Evolutionary conservation across 2,329 filamentous ascomycete species (phyloP).

Genomic region (Botryotinia convoluta): DNA sequence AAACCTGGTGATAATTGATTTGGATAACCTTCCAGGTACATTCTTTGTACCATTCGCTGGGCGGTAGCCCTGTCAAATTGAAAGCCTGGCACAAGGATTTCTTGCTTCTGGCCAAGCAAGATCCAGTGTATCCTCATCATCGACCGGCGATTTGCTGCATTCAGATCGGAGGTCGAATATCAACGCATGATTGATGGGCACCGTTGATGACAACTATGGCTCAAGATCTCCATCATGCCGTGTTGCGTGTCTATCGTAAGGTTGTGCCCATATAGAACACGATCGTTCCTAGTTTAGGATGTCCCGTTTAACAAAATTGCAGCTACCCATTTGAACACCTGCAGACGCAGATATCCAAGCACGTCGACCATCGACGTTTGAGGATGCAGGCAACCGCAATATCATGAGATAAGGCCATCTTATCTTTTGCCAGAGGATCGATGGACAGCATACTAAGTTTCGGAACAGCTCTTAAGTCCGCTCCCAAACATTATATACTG

Average conservation of each 20-base stretch:
- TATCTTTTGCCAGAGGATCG: background rate
- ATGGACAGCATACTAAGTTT: background rate
- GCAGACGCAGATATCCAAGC: slow-evolving; percentile 14
- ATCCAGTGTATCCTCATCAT: slow-evolving; percentile 6
- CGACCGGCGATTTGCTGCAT: background rate
- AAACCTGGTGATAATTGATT: background rate
- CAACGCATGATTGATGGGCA: slow-evolving; percentile 6
- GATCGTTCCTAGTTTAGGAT: slow-evolving; percentile 1
- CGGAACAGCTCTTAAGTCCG: background rate
- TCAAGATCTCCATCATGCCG: background rate
- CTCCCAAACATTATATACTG: slow-evolving; percentile 10
- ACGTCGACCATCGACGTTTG: background rate
- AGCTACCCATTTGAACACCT: slow-evolving; percentile 1
- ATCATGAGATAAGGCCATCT: background rate
- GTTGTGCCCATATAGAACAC: background rate
- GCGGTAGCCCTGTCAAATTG: background rate
- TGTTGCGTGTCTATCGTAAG: background rate
- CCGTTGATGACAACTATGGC: background rate
- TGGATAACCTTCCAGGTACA: background rate
- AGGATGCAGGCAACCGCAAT: slow-evolving; percentile 10
- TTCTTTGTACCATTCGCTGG: background rate
- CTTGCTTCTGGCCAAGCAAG: background rate
- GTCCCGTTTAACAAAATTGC: background rate
- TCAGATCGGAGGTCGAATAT: background rate
- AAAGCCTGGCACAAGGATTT: background rate